Base-by-base conservation (phyloP, 2,329 filamentous ascomycete genomes). In the Esteya vermicola region DNA sequence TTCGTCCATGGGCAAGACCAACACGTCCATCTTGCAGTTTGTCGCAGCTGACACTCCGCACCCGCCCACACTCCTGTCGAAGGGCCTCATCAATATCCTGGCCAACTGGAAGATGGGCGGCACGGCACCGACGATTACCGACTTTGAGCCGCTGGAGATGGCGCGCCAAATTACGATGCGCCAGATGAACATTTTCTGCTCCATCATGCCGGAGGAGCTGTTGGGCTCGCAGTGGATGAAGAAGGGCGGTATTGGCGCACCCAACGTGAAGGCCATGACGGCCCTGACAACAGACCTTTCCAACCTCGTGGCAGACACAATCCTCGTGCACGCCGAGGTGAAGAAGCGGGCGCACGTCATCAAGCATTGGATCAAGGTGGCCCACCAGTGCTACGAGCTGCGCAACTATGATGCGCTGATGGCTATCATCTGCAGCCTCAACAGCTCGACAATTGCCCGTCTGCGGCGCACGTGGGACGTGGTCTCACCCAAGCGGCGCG, bases 321-420 rank as follows among this genome's bases (percentile, higher is more conserved):
- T 98, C 50, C 71, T 98, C 13, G 77, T 84, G 41, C 72, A 85
- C 42, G 72, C 83, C n/a, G 91, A 96, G 55, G 78, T 81, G 21
- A 96, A 96, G 72, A 93, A 89, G 64, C 77, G 91, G 21, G 89
- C 91, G 1, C 64, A 73, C 2, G 75, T 86, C 39, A 91, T 98
- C 63, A 96, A 98, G 64, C 88, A 96, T 51, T 98, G 91, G 91
- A 84, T 95, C 56, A 98, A 96, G 67, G 78, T 96, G 50, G 85
- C 85, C 1, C 72, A 81, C 50, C 84, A 83, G 51, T 93, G 85
- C 48, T 66, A 93, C 6, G 84, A 91, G 52, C 70, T 96, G 21
- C 81, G 91, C 63, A 98, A 98, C 62, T 98, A 95, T 51, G 89
- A 98, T 54, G 85, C 85, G 0, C 64, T 98, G 10, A 95, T 96